Base-by-base conservation (phyloP, 345 rosid species). In the Erucastrum elatum region DNA sequence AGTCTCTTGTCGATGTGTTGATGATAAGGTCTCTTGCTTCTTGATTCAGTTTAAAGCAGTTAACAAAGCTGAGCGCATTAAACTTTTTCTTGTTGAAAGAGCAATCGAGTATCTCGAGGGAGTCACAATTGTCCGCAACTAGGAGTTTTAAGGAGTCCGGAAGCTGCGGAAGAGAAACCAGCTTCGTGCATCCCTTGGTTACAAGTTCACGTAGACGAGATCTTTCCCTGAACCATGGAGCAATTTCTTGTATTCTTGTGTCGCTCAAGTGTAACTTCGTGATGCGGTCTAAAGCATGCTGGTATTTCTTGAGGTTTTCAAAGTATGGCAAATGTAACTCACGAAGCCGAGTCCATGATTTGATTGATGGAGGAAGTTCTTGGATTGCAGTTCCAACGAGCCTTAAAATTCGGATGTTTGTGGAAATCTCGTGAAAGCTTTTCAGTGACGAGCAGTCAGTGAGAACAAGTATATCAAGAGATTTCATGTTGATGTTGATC, bases 121-220 rank as follows among this genome's bases (percentile, higher is more conserved):
- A 35, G 8, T 2, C 39, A 35, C 39, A 35, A 6, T 35, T 35
- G 39, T 39, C 44, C 9, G 46, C 46, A 9, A 1, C 3, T 39
- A 39, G 11, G 46, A 8, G 2, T 39, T 39, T 9, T 39, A 39
- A 39, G 46, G 46, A 39, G 12, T 39, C 46, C 3, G 46, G 46
- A 39, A 39, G 46, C n/a, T 68, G 61, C 13, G 60, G 61, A 26
- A 68, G 72, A 1, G 61, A 49, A 13, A 68, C 72, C 8, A 70
- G 31, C 1, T 70, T 70, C 1, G 55, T 16, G 49, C 73, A 55
- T 53, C 74, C 74, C 0, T 1, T 16, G 63, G 55, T 6, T 10
- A 8, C 10, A 9, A 53, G 44, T 33, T 0, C 9, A 6, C 10
- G 0, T 2, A 69, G 72, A 69, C 15, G 15, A 69, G 62, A 29